Evolutionary conservation across 495 filamentous ascomycete species (phyloP).

Genomic region (Staphylotrichum tortipilum): DNA sequence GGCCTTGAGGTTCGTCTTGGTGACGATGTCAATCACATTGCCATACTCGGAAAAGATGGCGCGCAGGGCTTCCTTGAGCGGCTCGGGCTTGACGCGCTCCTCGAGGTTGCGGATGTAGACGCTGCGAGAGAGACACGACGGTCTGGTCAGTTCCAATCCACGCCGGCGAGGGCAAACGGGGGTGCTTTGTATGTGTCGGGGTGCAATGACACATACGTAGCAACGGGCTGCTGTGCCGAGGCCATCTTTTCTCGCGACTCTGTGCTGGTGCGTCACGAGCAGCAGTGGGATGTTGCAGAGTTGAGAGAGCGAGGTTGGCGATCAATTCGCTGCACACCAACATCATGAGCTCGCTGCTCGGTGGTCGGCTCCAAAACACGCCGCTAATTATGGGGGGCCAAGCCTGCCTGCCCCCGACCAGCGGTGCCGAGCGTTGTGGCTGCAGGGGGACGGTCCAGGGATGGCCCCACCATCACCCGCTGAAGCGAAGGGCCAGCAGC

Average conservation of each 20-base stretch:
- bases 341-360: too few relatives aligned
- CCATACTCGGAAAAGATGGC: constrained; percentile 89
- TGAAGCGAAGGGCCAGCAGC: too few relatives aligned
- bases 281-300: not conserved
- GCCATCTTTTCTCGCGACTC: constrained; percentile 31
- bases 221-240: constrained; percentile 33
- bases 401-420: not conserved
- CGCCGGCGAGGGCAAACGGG: constrained; percentile 7
- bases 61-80: constrained; percentile 62
- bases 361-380: too few relatives aligned
- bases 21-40: constrained; percentile 80
- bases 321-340: too few relatives aligned
- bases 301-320: too few relatives aligned
- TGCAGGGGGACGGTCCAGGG: not conserved
- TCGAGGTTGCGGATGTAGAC: constrained; percentile 84
- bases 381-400: not conserved
- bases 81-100: constrained; percentile 77
- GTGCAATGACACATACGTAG: constrained; percentile 62
- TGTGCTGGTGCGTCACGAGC: not conserved
- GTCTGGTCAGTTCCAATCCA: constrained; percentile 14
- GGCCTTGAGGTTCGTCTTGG: constrained; percentile 82
- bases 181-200: constrained; percentile 45
- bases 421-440: not conserved
- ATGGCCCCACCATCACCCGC: not conserved
- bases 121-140: too few relatives aligned